Evolutionary conservation across 768 basidiomycete species (phyloP), one percentile per base, ranked within the genome.

Genomic region (Pisolithus orientalis): DNA sequence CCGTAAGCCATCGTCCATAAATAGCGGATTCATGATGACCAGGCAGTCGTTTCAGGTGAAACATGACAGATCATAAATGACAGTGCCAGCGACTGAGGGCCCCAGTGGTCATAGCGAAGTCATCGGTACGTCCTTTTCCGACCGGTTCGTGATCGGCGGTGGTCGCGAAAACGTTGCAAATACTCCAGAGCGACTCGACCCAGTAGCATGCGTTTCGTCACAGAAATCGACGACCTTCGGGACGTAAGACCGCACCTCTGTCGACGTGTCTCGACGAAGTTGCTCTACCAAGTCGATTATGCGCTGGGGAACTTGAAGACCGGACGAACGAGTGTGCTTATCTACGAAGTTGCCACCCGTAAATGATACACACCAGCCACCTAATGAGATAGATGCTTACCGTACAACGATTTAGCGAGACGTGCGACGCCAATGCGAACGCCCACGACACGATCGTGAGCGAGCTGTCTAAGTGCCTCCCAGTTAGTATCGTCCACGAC

Each of bases 371-470:
- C 32, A 24, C 11, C 40, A 14, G 42, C 21, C 50, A 53, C 5
- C 53, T 38, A 29, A 38, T 3, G 44, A 17, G 39, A 51, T 31
- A 53, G 47, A 47, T 49, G 72, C 81, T 63, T 68, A 87, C 87
- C 77, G 57, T 70, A 74, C 28, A 83, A 64, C 45, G 68, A 59
- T 46, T 80, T 80, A 39, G 84, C 68, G 44, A 91, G 77, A 46
- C 92, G 79, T n/a, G 94, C 85, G 2, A 92, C 76, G 6, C 83
- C 87, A 52, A 96, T 91, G 44, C 92, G 79, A 32, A 96, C 92
- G 54, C 91, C 93, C 47, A 88, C 75, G 11, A 95, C 83, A 34
- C 64, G 61, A 62, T 97, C 94, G 31, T 72, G 63, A 5, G 80
- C 78, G 39, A 94, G 74, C 42, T 64, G 60, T 27, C 73, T 67